Base-by-base conservation (phyloP, 306 rosid genomes). In the Cicer cuneatum region DNA sequence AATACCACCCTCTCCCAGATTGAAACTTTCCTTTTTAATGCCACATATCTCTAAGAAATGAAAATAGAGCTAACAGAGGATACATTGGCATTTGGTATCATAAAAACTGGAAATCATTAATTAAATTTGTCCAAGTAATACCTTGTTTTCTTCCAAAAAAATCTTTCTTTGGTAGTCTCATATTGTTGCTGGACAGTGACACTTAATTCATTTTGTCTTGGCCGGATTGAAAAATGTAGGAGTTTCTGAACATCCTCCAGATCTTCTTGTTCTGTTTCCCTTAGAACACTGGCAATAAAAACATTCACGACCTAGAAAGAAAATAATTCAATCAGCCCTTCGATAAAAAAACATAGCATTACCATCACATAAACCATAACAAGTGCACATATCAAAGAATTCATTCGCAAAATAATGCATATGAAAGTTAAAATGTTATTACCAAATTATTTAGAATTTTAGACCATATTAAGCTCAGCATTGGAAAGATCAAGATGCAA, bases 401-500 rank as follows among this genome's bases (percentile, higher is more conserved):
- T 15, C 56, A 74, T 77, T 46, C 69, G 35, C 73, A 24, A 57
- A 35, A 59, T 48, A 49, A 58, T 49, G 71, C 57, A 48, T 24
- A 72, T 53, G 33, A 18, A 48, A 72, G 37, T 43, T 82, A 70
- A 52, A 66, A 53, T 24, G 56, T 63, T 48, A 78, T 21, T 84
- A 88, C 93, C 89, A 78, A 76, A 69, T 2, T n/a, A 64, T 52
- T 86, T 81, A 86, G 81, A 75, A 81, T 81, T 52, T 86, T 81
- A 86, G 81, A 75, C 83, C 82, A 80, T 82, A 82, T 80, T 75
- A 59, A 75, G 90, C 65, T 90, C 93, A 40, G 83, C 85, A 73
- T 80, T 69, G 42, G 90, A 79, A 71, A 85, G 90, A 77, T 89
- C 90, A 84, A 78, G 84, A 62, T 91, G 90, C 96, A 88, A 86